phyloP scores from a whole-genome alignment of 164 flowering plant species.

The Warburgia ugandensis region DNA sequence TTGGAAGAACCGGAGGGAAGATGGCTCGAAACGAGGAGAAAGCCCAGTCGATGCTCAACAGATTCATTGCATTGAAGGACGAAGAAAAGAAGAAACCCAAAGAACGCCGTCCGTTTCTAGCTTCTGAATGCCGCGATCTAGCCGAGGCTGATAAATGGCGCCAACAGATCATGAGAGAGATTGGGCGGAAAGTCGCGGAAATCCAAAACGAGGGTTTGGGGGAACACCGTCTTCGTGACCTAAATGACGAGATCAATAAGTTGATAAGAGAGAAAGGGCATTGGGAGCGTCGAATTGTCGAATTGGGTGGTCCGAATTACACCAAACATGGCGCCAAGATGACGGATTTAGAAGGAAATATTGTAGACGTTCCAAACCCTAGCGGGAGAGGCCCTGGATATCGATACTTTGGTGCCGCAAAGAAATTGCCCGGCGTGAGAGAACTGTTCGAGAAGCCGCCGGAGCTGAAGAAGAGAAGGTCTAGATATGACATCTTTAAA shows the following conservation, averaged over 20 bases:
- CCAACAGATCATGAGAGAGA: conserved; percentile 92
- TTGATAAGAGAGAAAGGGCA: conserved; percentile 75
- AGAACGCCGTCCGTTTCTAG: conserved; percentile 86
- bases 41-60: conserved; percentile 94
- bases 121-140: conserved; percentile 95
- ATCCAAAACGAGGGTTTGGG: conserved; percentile 94
- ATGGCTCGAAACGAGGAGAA: conserved; percentile 98
- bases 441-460: conserved; percentile 96
- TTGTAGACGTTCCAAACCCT: conserved; percentile 91
- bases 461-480: conserved; percentile 65
- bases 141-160: conserved; percentile 94
- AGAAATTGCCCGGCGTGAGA: conserved; percentile 81
- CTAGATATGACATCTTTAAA: conserved; percentile 80
- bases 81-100: conserved; percentile 92
- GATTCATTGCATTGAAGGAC: conserved; percentile 62
- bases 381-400: conserved; percentile 92
- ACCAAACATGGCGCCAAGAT: conserved; percentile 56
- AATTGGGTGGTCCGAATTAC: conserved; percentile 85
- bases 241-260: conserved; percentile 93
- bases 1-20: too few relatives aligned
- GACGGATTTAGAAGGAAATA: conserved; percentile 93
- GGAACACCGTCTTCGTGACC: conserved; percentile 81
- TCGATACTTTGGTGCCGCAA: conserved; percentile 90
- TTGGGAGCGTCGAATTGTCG: conserved; percentile 84
- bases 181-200: conserved; percentile 85